Conservation (phyloP, 345 rosid species). For the Linum trigynum region DNA sequence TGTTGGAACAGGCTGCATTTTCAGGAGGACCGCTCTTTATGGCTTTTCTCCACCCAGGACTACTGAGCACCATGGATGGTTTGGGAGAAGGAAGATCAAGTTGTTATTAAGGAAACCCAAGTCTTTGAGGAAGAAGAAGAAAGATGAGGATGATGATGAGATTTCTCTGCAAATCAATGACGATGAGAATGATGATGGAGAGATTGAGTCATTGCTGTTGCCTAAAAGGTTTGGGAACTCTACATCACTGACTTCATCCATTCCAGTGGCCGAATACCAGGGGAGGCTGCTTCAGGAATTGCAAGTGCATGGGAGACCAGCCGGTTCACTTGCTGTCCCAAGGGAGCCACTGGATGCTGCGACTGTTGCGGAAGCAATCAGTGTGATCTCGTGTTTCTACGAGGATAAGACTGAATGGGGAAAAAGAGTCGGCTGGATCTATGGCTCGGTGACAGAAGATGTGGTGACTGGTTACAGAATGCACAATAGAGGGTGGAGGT, state of each 20-base stretch:
- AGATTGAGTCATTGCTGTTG: slow-evolving; percentile 57
- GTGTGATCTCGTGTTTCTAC: slow-evolving; percentile 67
- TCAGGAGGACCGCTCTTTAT: slow-evolving; percentile 51
- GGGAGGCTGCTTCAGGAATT: slow-evolving; percentile 63
- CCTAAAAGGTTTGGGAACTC: slow-evolving; percentile 68
- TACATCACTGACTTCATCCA: slow-evolving; percentile 48
- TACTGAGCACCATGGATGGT: slow-evolving; percentile 66
- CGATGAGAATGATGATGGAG: slow-evolving; percentile 47
- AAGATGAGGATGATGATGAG: slow-evolving; percentile 41
- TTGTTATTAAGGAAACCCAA: slow-evolving; percentile 43
- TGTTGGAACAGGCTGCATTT: slow-evolving; percentile 58
- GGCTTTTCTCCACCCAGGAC: slow-evolving; percentile 71
- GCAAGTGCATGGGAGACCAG: slow-evolving; percentile 55
- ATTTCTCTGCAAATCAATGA: slow-evolving; percentile 32
- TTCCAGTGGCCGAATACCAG: slow-evolving; percentile 70
- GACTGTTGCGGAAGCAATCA: slow-evolving; percentile 71
- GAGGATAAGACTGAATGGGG: slow-evolving; percentile 87
- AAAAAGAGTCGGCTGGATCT: slow-evolving; percentile 72
- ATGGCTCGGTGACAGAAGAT: slow-evolving; percentile 78
- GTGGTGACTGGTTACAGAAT: slow-evolving; percentile 72
- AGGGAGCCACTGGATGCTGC: slow-evolving; percentile 80
- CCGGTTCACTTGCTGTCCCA: slow-evolving; percentile 69
- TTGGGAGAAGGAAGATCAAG: slow-evolving; percentile 55
- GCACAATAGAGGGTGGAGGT: slow-evolving; percentile 90
- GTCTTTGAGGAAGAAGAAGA: slow-evolving; percentile 17